These are phyloP conservation scores for Wickerhamomyces bovis DNA, from an alignment of 805 yeast genomes.

Conservation along the genomic window DNA sequence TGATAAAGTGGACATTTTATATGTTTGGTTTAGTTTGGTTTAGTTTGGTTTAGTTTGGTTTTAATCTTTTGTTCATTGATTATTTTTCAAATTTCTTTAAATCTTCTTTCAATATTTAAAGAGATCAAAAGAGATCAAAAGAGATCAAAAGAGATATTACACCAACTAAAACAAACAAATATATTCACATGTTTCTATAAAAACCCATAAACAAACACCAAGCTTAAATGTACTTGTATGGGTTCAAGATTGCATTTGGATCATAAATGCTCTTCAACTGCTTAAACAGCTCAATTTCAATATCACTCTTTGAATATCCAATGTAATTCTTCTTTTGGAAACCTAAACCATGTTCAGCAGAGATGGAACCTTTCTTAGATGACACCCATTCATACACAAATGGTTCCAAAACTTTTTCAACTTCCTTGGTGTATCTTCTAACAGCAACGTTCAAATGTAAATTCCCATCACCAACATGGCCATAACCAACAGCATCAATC, in stretches of 20 bases:
- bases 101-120: no score
- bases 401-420: conserved; percentile 84
- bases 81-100: not conserved
- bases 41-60: no score
- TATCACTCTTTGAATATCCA: conserved; percentile 72
- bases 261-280: conserved; percentile 77
- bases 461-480: conserved; percentile 98
- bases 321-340: conserved; percentile 92
- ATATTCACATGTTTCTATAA: no score
- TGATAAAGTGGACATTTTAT: not conserved
- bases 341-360: conserved; percentile 97
- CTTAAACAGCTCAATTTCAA: conserved; percentile 66
- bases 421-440: conserved; percentile 69
- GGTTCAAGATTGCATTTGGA: conserved; percentile 89
- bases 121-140: no score
- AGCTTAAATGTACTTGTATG: conserved; percentile 78
- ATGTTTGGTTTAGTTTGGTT: no score
- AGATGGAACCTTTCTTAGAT: conserved; percentile 71
- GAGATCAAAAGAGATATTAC: no score
- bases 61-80: not conserved
- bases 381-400: conserved; percentile 89
- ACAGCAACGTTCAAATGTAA: conserved; percentile 91
- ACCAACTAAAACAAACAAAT: no score
- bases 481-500: conserved; percentile 88
- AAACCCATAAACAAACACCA: no score